Evolutionary conservation across 2,329 filamentous ascomycete species (phyloP).

Genomic region (Epichloe scottii): DNA sequence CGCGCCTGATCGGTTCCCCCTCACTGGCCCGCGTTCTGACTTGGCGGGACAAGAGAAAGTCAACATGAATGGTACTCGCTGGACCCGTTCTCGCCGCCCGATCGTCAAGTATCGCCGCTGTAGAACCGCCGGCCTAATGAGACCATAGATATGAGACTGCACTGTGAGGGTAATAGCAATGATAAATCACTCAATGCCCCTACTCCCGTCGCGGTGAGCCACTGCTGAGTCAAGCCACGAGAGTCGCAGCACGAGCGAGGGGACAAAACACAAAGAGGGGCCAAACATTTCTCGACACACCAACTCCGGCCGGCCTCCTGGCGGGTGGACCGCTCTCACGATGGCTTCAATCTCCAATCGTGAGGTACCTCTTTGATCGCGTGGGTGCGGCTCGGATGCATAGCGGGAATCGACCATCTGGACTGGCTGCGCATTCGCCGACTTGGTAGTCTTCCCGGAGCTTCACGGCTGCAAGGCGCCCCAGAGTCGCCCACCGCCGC

Average conservation of each 20-base stretch:
- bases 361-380: background rate
- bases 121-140: conserved; percentile 1
- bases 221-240: conserved; percentile 1
- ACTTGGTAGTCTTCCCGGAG: conserved; percentile 4
- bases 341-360: background rate
- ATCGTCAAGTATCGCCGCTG: conserved; percentile 1
- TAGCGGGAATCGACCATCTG: background rate
- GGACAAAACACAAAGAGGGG: background rate
- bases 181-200: conserved; percentile 7
- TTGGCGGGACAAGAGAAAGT: conserved; percentile 1
- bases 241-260: background rate
- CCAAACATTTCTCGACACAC: background rate
- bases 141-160: background rate
- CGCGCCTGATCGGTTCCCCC: background rate
- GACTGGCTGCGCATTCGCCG: background rate
- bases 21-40: background rate
- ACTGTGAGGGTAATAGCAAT: background rate
- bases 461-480: conserved; percentile 7
- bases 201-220: conserved; percentile 2
- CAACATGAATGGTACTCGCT: conserved; percentile 1
- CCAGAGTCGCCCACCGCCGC: conserved; percentile 6
- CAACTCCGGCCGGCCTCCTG: background rate
- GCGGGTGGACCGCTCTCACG: background rate
- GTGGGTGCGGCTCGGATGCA: background rate
- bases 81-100: conserved; percentile 3